Conservation (phyloP, 2,329 filamentous ascomycete species). For the Colletotrichum echinochloae region DNA sequence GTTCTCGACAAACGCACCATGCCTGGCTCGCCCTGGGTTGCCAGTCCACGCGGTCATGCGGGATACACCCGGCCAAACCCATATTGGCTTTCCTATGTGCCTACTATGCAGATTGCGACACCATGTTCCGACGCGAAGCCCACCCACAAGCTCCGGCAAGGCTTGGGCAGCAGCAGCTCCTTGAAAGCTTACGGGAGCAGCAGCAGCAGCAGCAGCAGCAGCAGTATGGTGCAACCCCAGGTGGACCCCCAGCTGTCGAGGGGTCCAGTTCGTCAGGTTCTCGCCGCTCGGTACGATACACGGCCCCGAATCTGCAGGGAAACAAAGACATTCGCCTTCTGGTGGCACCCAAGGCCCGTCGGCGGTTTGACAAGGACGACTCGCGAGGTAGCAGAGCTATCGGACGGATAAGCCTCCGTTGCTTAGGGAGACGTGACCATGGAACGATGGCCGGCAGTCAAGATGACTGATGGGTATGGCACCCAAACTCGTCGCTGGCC, state of each 20-base stretch:
- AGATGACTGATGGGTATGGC: constrained; percentile 27
- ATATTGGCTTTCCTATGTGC: constrained; percentile 24
- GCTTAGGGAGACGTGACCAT: constrained; percentile 32
- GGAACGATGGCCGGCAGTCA: constrained; percentile 32
- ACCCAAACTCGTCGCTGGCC: constrained; percentile 2
- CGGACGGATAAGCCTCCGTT: constrained; percentile 12
- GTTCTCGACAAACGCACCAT: constrained; percentile 30
- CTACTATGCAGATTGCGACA: constrained; percentile 20
- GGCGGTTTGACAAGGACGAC: constrained; percentile 9
- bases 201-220: constrained; percentile 6
- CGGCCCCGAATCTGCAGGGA: constrained; percentile 6
- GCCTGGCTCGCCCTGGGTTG: constrained; percentile 31
- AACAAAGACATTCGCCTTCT: constrained; percentile 1
- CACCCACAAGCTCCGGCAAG: constrained; percentile 14
- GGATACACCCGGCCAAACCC: constrained; percentile 12
- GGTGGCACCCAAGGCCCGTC: constrained; percentile 7
- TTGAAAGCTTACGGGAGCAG: constrained; percentile 10
- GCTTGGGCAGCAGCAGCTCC: constrained; percentile 20
- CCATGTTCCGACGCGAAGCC: constrained; percentile 23
- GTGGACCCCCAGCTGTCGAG: constrained; percentile 5
- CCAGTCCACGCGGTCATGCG: constrained; percentile 30
- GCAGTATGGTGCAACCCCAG: constrained; percentile 15
- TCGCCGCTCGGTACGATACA: background rate
- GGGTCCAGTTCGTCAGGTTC: background rate
- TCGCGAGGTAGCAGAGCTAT: constrained; percentile 4